Percentiles rank a stretch among this genome's conserved stretches.
Evolutionary conservation across 2,329 filamentous ascomycete species (phyloP).

Genomic region (Ophiostoma ulmi): DNA sequence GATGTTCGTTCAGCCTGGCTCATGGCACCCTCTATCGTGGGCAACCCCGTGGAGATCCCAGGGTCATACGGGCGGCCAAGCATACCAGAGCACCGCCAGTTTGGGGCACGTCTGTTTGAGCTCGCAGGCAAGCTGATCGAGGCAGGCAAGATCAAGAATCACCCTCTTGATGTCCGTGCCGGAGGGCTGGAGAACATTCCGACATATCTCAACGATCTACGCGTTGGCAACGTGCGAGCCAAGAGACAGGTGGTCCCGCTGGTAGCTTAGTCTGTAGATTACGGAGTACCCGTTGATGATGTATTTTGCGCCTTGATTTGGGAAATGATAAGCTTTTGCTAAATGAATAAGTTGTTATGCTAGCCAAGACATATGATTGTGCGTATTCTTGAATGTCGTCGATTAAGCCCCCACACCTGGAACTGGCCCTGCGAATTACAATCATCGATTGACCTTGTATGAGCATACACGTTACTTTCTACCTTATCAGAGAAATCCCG

Average conservation of each 20-base stretch:
- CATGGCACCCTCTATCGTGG: not conserved
- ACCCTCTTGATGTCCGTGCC: not conserved
- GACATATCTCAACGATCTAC: not conserved
- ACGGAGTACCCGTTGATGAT: not conserved
- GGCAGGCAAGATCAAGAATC: not conserved
- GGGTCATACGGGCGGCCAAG: not conserved
- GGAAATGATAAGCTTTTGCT: not conserved
- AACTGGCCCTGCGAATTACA: not conserved
- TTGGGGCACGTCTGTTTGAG: not conserved
- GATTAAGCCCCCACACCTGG: not conserved
- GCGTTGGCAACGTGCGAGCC: not conserved
- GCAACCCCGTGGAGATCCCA: not conserved
- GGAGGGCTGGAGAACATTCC: not conserved
- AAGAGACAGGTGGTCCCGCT: not conserved
- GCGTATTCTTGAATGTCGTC: not conserved
- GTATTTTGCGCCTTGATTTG: not conserved
- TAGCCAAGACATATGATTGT: not conserved
- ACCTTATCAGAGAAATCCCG: not conserved
- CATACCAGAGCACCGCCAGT: not conserved
- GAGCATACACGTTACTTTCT: not conserved
- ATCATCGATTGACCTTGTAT: not conserved
- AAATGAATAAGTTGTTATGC: not conserved
- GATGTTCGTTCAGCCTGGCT: not conserved
- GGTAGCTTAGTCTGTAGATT: not conserved
- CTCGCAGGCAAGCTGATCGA: not conserved